Evolutionary conservation across 768 basidiomycete species (phyloP), one percentile per base, ranked within the genome.

Genomic region (Pleurotus tuoliensis): DNA sequence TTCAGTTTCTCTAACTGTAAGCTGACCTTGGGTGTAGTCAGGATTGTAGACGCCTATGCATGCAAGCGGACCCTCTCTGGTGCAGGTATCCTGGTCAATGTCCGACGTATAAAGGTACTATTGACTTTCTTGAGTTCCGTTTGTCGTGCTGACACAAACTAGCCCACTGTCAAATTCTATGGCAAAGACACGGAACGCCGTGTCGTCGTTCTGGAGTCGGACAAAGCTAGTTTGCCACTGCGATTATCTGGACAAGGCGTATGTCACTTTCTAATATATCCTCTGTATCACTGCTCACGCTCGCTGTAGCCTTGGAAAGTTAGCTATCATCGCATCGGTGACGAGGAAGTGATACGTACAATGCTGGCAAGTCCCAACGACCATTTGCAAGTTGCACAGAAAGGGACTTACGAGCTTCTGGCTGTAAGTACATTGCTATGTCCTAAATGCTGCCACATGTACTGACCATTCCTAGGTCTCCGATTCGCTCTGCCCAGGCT

Each of bases 201-300:
- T 44, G 71, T 87, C 6, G 82, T 83, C 4, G 80, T 94, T 13
- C 76, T 93, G 5, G 89, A 95, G 63, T 82, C 86, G 43, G 88
- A 92, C 57, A 71, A 73, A 39, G 87, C 86, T 0, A 79, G 74
- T 37, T 76, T 98, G 9, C 94, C 94, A 39, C 71, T 98, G 41
- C 82, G 94, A 24, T 73, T 99, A 51, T 95, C 94, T 16, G 97
- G 97, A 4, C 90, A 95, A 68, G 88, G 86, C 47, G 95, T 96
- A 70, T 59, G 86, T 73, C 3, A 13, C 16, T 38, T 44, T 34
- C 45, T 46, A 53, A 18, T 38, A 34, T 43, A 15, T n/a, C 25
- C 24, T 41, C 7, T 5, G 45, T 59, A 7, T 15, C 15, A n/a
- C 45, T 49, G 47, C 39, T 16, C 15, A 59, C 53, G 49, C 52